Evolutionary conservation across 495 filamentous ascomycete genomes (phyloP).

Genomic region (Parathielavia appendiculata): DNA sequence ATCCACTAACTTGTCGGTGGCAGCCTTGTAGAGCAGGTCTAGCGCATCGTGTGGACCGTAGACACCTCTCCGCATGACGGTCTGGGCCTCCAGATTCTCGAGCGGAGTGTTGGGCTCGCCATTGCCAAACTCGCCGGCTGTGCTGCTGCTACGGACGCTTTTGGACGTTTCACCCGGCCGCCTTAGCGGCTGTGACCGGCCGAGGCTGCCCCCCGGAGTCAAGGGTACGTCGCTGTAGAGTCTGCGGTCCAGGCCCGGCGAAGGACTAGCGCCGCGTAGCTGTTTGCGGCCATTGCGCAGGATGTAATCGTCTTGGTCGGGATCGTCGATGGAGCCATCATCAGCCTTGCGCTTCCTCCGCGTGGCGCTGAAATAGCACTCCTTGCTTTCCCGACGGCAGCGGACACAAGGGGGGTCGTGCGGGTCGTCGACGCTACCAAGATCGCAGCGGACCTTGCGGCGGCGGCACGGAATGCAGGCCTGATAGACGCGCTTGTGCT

Average conservation of each 20-base stretch:
- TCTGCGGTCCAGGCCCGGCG: slow-evolving; percentile 37
- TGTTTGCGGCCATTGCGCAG: slow-evolving; percentile 52
- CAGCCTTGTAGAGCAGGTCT: slow-evolving; percentile 64
- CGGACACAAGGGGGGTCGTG: slow-evolving; percentile 90
- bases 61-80: slow-evolving; percentile 57
- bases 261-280: slow-evolving; percentile 35
- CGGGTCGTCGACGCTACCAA: slow-evolving; percentile 91
- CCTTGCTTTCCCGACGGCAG: slow-evolving; percentile 87
- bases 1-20: slow-evolving; percentile 51
- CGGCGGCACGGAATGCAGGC: slow-evolving; percentile 88
- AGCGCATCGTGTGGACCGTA: slow-evolving; percentile 68
- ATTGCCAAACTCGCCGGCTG: slow-evolving; percentile 39
- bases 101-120: slow-evolving; percentile 43
- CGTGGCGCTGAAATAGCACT: slow-evolving; percentile 96
- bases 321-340: slow-evolving; percentile 50
- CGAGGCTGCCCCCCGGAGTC: slow-evolving; percentile 59
- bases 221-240: slow-evolving; percentile 48
- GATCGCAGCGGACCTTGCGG: slow-evolving; percentile 88
- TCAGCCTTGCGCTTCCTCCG: slow-evolving; percentile 83
- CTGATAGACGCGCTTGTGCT: slow-evolving; percentile 74
- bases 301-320: slow-evolving; percentile 51
- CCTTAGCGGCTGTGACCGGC: slow-evolving; percentile 52
- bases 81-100: slow-evolving; percentile 57
- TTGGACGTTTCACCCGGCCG: slow-evolving; percentile 38
- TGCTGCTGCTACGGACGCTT: slow-evolving; percentile 32